Percentiles rank a stretch among this genome's conserved stretches.
Evolutionary conservation across 192 early-diverging fungal genomes (phyloP).

Genomic region (Rhizophagus sp.): DNA sequence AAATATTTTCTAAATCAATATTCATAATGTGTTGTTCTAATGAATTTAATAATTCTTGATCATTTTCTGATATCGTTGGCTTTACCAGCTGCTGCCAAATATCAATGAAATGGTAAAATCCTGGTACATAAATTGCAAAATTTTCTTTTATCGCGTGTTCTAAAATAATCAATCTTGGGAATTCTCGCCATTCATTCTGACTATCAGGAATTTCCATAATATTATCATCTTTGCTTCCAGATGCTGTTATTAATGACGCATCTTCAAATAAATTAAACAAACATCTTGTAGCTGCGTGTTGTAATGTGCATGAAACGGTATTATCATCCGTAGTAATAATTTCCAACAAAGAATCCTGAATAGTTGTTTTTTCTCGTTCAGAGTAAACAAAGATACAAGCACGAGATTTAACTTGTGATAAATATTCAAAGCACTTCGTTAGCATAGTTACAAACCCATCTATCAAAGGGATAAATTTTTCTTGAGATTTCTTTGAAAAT

Average conservation of each 20-base stretch:
- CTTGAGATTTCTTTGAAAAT: neutral
- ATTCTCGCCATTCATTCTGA: neutral
- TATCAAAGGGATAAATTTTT: conserved; percentile 7
- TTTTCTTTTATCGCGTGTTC: conserved; percentile 31
- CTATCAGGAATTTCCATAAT: neutral
- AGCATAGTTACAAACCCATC: conserved; percentile 17
- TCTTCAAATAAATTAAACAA: conserved; percentile 31
- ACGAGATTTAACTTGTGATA: neutral
- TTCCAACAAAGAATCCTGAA: conserved; percentile 18
- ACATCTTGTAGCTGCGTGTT: conserved; percentile 3
- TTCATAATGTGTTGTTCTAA: neutral
- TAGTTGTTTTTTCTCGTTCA: conserved; percentile 9
- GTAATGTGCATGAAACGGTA: neutral
- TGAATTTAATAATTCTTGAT: neutral
- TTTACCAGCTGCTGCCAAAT: conserved; percentile 13
- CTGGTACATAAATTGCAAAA: conserved; percentile 29
- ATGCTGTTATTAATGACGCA: neutral
- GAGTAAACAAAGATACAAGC: conserved; percentile 29
- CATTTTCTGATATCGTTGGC: neutral
- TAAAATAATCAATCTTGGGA: conserved; percentile 21
- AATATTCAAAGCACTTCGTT: neutral
- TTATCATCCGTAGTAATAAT: neutral
- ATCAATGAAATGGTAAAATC: conserved; percentile 31
- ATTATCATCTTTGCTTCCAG: neutral
- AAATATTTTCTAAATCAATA: conserved; percentile 15